Evolutionary conservation across 495 filamentous ascomycete species (phyloP), one percentile per base, ranked within the genome.

Genomic region (Pseudoneurospora amorphoporcata): DNA sequence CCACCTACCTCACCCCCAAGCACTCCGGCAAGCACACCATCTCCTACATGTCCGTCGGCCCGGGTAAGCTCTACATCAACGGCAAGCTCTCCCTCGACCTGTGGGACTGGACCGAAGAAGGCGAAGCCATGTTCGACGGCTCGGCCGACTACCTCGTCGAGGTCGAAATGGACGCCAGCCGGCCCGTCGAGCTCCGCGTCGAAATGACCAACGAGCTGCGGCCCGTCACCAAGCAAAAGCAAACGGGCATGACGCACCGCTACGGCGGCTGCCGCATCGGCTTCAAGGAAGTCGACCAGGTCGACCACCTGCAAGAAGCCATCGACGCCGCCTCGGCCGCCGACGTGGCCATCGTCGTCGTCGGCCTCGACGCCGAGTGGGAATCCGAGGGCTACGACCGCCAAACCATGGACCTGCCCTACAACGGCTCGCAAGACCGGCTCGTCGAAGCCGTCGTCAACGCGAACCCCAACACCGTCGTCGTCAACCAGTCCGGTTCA

Each of bases 301-400:
- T 90, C 61, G 90, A 93, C 74, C 88, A 91, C 61, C 87, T 95
- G 39, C 81, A 89, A 69, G 85, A 93, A 77, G 94, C 94, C 0
- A 89, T 92, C 37, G 83, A 89, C 9, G 84, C 88, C 8, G 94
- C 94, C 38, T 85, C 83, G 70, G 80, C 85, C 14, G 88, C 90
- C 2, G 92, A 95, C 70, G 89, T 94, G 39, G 94, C 92, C 8
- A 85, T 96, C 68, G 84, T 96, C 10, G 88, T 93, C 75, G 91
- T 92, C 29, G 94, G 94, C 3, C 84, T 96, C 16, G 92, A 92
- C 76, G 87, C 86, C 58, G 94, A 97, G 78, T 96, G 93, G 93
- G 93, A 96, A 78, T 92, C 91, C 19, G 94, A 96, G 72, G 94
- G 94, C 32, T 90, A 93, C 73, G 93, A 96, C 79, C 87, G 92